A percentile compares a stretch with the other conserved stretches of the same genome.
phyloP scores from a whole-genome alignment of 371 early-diverging fungal species.

The Cokeromyces recurvatus region DNA sequence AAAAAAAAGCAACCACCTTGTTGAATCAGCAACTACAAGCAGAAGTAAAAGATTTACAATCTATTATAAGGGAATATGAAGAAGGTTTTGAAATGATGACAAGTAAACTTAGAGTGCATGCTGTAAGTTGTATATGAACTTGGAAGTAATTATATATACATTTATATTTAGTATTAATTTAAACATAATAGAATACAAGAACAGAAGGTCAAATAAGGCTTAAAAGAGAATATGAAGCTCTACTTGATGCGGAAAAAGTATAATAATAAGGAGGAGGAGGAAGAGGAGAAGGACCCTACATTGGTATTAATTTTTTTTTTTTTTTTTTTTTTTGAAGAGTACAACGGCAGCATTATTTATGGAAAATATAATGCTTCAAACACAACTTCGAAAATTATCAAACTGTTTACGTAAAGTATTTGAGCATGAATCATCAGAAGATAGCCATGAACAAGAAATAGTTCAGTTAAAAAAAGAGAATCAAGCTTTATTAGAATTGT shows the following conservation, averaged over 20 bases:
- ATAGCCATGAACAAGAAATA: constrained; percentile 13
- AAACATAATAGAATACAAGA: constrained; percentile 29
- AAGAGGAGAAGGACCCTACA: too few species aligned
- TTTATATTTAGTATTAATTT: too few species aligned
- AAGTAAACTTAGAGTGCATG: constrained; percentile 25
- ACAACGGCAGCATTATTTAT: constrained; percentile 34
- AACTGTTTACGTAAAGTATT: constrained; percentile 20
- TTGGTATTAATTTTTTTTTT: too few species aligned
- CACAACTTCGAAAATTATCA: constrained; percentile 24
- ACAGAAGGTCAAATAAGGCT: constrained; percentile 31
- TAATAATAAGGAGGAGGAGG: too few species aligned
- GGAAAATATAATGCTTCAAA: constrained; percentile 38
- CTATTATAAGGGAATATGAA: constrained; percentile 34
- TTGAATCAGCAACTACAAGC: constrained; percentile 25
- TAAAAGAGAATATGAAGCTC: constrained; percentile 37
- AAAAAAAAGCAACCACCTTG: constrained; percentile 8
- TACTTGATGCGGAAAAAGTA: constrained; percentile 45
- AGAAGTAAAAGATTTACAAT: constrained; percentile 23
- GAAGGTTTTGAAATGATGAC: constrained; percentile 22
- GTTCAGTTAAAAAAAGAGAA: constrained; percentile 32
- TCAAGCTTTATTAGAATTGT: constrained; percentile 18
- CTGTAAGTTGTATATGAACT: constrained; percentile 17
- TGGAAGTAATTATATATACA: too few species aligned
- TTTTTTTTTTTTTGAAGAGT: constrained; percentile 22
- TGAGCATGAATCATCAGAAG: constrained; percentile 8